Conservation (phyloP, 2,329 filamentous ascomycete genomes). For the Sporothrix phasma region DNA sequence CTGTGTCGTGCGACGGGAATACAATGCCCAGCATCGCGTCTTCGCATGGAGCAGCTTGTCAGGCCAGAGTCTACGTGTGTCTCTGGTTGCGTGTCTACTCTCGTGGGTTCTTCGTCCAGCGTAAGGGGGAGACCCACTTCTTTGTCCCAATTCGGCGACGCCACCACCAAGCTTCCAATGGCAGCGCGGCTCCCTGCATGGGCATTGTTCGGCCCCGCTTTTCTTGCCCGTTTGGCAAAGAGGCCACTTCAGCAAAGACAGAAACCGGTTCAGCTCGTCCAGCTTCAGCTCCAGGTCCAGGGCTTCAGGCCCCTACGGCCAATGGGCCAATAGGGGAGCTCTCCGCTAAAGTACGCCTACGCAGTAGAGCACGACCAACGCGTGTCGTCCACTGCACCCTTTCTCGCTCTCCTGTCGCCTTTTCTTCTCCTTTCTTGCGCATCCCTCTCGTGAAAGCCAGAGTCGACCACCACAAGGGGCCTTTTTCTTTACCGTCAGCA, state of each 20-base stretch:
- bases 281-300: not conserved
- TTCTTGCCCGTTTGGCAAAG: constrained; percentile 4
- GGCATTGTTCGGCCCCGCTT: not conserved
- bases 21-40: no score
- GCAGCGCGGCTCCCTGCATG: constrained; percentile 9
- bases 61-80: not conserved
- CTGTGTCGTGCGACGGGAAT: not conserved
- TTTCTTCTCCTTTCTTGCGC: not conserved
- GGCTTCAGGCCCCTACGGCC: no score
- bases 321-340: not conserved
- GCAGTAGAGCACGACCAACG: not conserved
- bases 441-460: constrained; percentile 8
- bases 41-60: not conserved
- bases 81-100: not conserved
- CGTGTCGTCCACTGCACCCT: not conserved
- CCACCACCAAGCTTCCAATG: constrained; percentile 3
- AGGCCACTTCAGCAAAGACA: constrained; percentile 13
- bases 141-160: not conserved
- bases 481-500: not conserved
- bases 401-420: not conserved
- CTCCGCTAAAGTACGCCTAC: not conserved
- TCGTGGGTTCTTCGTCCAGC: no score
- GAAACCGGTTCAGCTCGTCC: not conserved
- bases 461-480: not conserved
- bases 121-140: constrained; percentile 3